Evolutionary conservation across 805 yeast genomes (phyloP).

Genomic region (Henningerozyma blattae): DNA sequence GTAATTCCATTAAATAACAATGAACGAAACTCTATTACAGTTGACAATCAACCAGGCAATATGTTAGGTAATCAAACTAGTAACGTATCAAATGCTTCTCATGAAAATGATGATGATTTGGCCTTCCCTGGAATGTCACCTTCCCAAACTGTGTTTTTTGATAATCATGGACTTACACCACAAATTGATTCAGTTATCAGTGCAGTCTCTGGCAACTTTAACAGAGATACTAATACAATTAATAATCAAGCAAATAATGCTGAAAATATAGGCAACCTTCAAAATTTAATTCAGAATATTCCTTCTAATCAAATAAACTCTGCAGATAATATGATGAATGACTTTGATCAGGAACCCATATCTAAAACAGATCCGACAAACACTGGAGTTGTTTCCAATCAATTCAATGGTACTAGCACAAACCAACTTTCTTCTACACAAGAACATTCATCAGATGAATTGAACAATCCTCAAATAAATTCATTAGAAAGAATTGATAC

Average conservation of each 20-base stretch:
- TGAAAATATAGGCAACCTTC: constrained; percentile 1
- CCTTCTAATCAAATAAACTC: too few species aligned
- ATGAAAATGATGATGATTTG: not conserved
- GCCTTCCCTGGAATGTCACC: not conserved
- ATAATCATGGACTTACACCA: not conserved
- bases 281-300: too few species aligned
- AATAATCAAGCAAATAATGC: not conserved
- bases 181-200: not conserved
- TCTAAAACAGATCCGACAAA: not conserved
- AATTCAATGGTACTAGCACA: not conserved
- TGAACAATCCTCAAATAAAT: too few species aligned
- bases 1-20: constrained; percentile 1
- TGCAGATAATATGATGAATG: too few species aligned
- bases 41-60: too few species aligned
- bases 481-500: too few species aligned
- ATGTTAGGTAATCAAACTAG: too few species aligned
- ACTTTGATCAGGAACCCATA: not conserved
- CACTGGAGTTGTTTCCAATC: not conserved
- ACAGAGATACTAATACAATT: not conserved
- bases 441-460: too few species aligned
- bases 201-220: too few species aligned
- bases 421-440: too few species aligned
- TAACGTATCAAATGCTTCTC: not conserved
- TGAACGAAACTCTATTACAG: not conserved
- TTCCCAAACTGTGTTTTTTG: not conserved